Base-by-base conservation (phyloP, 371 early-diverging fungal species). In the Mucor circinelloides region DNA sequence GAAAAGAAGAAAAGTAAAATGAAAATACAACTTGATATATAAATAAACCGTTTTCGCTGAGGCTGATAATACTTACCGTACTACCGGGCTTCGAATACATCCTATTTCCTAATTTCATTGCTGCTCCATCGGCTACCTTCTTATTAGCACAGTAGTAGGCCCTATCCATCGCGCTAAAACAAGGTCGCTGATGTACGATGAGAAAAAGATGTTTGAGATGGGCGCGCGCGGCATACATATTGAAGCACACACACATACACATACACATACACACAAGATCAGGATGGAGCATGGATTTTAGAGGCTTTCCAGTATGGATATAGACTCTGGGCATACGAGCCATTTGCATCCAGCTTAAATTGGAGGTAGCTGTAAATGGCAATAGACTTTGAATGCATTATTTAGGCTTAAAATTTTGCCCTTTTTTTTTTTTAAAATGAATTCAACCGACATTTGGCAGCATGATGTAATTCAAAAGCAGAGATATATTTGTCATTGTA, bases 21-120 rank as follows among this genome's bases (percentile, higher is more conserved):
- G 31, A 59, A 44, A 67, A 65, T 30, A 60, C 23, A 50, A 23
- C 21, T 9, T 0, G 9, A 50, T 44, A 19, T 50, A 50, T 50
- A 50, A 50, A 50, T 50, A 50, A 50, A 50, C 25, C 4, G 21
- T 57, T 36, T 30, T n/a, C n/a, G 23, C 13, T 58, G 58, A 65
- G 57, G 66, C 66, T 65, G 66, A 65, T 28, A 44, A 7, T 12
- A 23, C 10, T 31, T 31, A 62, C 34, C n/a, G 42, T 23, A 50
- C 21, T 25, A 25, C 36, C 36, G 59, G 59, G 59, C 40, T 58
- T 40, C 59, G 38, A 58, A 58, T 23, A 30, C 50, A 10, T n/a
- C n/a, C 4, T 12, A 50, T 50, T 50, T 50, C 50, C 50, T 50
- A 50, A 50, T 50, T 25, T 23, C 12, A 25, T 50, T 21, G 25